Percentiles rank a stretch among this genome's conserved stretches.
Evolutionary conservation across 371 early-diverging fungal genomes (phyloP).

Genomic region (Actinomortierella wolfii): DNA sequence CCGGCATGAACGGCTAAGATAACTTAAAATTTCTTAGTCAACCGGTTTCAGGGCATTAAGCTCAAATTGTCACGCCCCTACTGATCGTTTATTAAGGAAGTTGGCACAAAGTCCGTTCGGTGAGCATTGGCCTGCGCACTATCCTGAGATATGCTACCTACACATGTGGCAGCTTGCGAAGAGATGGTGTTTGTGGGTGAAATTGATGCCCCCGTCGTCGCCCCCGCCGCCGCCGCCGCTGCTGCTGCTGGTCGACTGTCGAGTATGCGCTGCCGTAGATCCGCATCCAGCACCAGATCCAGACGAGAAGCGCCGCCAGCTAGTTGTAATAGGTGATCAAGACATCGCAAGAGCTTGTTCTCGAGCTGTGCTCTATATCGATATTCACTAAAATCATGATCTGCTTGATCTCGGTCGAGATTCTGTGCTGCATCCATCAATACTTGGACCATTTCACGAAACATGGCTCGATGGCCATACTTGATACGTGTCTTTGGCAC

Average conservation of each 20-base stretch:
- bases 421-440: constrained; percentile 48
- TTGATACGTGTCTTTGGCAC: constrained; percentile 49
- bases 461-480: constrained; percentile 54
- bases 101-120: too few relatives aligned
- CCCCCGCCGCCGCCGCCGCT: too few relatives aligned
- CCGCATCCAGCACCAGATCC: constrained; percentile 22
- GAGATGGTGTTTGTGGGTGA: too few relatives aligned
- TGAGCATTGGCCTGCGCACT: too few relatives aligned
- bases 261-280: constrained; percentile 25
- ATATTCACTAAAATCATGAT: constrained; percentile 64
- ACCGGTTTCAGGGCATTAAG: too few relatives aligned
- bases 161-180: too few relatives aligned
- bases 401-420: constrained; percentile 51
- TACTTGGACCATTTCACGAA: constrained; percentile 50
- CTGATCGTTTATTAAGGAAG: too few relatives aligned
- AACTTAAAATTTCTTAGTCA: too few relatives aligned
- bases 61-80: too few relatives aligned
- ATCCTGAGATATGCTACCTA: too few relatives aligned
- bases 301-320: constrained; percentile 15
- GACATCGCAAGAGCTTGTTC: constrained; percentile 51
- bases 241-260: constrained; percentile 11
- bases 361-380: constrained; percentile 64
- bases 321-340: constrained; percentile 41
- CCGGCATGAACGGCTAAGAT: too few relatives aligned
- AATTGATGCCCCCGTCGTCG: too few relatives aligned